Evolutionary conservation across 2,329 filamentous ascomycete genomes (phyloP).

Genomic region (Microdochium bolleyi): DNA sequence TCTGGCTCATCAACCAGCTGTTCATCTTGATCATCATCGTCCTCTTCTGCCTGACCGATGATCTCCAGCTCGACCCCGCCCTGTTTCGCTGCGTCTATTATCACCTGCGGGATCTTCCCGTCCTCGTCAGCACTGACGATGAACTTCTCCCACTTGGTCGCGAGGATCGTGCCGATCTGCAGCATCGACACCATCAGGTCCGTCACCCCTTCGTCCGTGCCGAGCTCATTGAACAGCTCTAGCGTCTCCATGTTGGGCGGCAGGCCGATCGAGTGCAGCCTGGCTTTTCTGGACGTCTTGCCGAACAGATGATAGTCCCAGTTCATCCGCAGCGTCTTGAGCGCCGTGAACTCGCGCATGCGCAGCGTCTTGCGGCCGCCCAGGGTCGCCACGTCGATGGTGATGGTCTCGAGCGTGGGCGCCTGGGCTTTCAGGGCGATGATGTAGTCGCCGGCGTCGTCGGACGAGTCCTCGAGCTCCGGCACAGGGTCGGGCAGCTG

Average conservation of each 20-base stretch:
- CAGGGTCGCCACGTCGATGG: constrained; percentile 33
- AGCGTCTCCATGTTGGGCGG: constrained; percentile 35
- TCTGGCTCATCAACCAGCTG: background rate
- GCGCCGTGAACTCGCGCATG: constrained; percentile 31
- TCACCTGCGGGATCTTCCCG: constrained; percentile 20
- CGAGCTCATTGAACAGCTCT: constrained; percentile 36
- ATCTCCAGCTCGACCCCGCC: constrained; percentile 22
- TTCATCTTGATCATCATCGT: background rate
- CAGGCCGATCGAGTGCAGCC: constrained; percentile 36
- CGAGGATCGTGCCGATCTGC: constrained; percentile 26
- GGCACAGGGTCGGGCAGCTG: constrained; percentile 29
- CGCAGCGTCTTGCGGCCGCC: constrained; percentile 29
- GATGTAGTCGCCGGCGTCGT: constrained; percentile 38
- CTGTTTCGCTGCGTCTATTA: constrained; percentile 25
- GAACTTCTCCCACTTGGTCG: constrained; percentile 27
- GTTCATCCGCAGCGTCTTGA: constrained; percentile 32
- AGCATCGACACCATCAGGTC: constrained; percentile 29
- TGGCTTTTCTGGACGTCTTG: constrained; percentile 31
- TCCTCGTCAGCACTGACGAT: constrained; percentile 25
- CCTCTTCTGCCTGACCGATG: constrained; percentile 5
- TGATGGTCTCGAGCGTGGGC: constrained; percentile 34
- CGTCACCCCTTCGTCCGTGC: constrained; percentile 36
- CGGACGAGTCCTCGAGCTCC: constrained; percentile 36
- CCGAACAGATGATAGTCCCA: constrained; percentile 42
- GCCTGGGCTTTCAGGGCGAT: constrained; percentile 30